Base-by-base conservation (phyloP, 306 rosid species). In the Hippophae rhamnoides region DNA sequence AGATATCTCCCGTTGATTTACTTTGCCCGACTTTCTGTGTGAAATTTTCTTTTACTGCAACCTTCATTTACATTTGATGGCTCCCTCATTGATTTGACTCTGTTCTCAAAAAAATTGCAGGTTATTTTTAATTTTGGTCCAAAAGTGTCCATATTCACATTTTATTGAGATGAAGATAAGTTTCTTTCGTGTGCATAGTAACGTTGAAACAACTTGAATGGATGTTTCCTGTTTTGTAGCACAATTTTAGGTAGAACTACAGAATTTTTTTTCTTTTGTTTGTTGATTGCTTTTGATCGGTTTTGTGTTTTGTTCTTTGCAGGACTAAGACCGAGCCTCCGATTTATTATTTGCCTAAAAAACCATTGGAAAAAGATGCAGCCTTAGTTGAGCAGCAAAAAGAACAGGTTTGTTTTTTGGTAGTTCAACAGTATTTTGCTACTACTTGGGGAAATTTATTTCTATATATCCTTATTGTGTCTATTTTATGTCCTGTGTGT, bases 141-240 rank as follows among this genome's bases (percentile, higher is more conserved):
- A 81, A 89, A 89, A 88, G 96, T 92, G 95, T 92, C 99, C 99
- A 87, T 92, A 88, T 92, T 92, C 96, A 80, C 96, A 78, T 90
- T 88, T 82, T 85, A 85, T 78, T 87, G 81, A 79, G 90, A 78
- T 88, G 58, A 87, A 92, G 99, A 92, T 92, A 92, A 92, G 99
- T 85, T 92, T 92, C 99, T 63, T 76, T 86, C 95, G 81, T 66
- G 84, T 70, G 86, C 78, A 75, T 83, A 65, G 81, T 78, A 74
- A 73, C 76, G 67, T 73, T 82, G 89, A 86, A 79, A 79, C 84
- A 81, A 74, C 71, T 83, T 83, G 83, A 46, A 74, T 68, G 65
- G 79, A 78, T 78, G 68, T 62, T 69, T 76, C 75, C 63, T 78
- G 83, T 79, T 52, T 66, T 45, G 52, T 64, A 73, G 80, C 78